Evolutionary conservation across 371 early-diverging fungal species (phyloP).

Genomic region (Phascolomyces articulosus): DNA sequence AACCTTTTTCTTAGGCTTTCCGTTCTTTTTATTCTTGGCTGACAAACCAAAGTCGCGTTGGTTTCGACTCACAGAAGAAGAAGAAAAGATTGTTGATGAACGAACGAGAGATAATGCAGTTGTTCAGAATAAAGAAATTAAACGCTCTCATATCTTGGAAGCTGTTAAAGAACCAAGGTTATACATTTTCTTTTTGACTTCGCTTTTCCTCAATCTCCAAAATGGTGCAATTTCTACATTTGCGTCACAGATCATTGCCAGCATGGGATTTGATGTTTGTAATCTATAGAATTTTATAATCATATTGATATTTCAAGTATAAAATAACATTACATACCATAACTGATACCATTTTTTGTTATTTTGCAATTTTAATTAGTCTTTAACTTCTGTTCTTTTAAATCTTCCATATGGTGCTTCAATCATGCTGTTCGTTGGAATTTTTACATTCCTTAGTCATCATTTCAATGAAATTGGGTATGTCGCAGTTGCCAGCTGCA

Average conservation of each 20-base stretch:
- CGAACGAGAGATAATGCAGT: conserved; percentile 35
- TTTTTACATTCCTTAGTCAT: conserved; percentile 17
- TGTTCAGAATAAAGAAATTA: conserved; percentile 28
- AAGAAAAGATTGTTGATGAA: conserved; percentile 37
- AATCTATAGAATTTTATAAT: background rate
- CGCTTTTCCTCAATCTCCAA: conserved; percentile 33
- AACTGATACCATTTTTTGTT: too few relatives aligned
- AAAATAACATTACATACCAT: too few relatives aligned
- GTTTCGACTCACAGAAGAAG: conserved; percentile 33
- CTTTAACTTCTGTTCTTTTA: conserved; percentile 15
- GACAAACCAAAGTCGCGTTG: conserved; percentile 36
- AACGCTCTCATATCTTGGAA: conserved; percentile 32
- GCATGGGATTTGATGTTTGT: conserved; percentile 37
- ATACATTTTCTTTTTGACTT: conserved; percentile 31
- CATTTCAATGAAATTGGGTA: conserved; percentile 1
- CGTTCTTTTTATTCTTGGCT: conserved; percentile 36
- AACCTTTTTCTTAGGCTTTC: conserved; percentile 27
- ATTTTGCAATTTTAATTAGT: too few relatives aligned
- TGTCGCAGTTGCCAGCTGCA: background rate
- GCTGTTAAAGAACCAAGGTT: conserved; percentile 33
- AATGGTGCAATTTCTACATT: conserved; percentile 42
- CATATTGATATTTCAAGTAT: background rate
- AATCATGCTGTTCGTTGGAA: conserved; percentile 18
- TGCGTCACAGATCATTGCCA: conserved; percentile 30
- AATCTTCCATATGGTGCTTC: conserved; percentile 25